Percentiles rank a stretch among this genome's conserved stretches.
These are phyloP conservation scores for Saprolegnia diclina DNA, from an alignment of 352 stramenopile genomes.

Conservation along the genomic window DNA sequence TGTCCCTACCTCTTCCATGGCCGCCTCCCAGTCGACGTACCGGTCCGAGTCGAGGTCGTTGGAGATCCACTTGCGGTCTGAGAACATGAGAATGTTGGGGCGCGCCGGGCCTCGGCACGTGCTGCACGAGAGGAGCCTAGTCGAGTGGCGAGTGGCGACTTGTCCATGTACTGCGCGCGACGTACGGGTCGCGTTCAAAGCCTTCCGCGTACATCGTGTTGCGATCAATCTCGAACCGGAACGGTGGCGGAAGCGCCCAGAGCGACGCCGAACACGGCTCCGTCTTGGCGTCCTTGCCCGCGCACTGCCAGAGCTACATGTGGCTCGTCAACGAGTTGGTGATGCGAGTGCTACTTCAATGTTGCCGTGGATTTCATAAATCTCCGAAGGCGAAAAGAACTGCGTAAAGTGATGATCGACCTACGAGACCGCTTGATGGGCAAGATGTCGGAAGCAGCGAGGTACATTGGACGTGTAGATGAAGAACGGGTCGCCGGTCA, in stretches of 20 bases:
- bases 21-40: conserved; percentile 73
- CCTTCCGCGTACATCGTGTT: conserved; percentile 58
- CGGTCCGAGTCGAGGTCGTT: conserved; percentile 55
- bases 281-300: conserved; percentile 34
- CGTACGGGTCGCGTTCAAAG: not conserved
- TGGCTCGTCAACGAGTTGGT: not conserved
- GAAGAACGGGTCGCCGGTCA: conserved; percentile 78
- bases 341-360: conserved; percentile 65
- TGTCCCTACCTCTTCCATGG: conserved; percentile 70
- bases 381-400: conserved; percentile 60
- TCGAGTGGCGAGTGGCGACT: conserved; percentile 16
- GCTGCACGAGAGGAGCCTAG: conserved; percentile 39
- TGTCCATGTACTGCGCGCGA: not conserved
- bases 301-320: conserved; percentile 42
- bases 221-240: conserved; percentile 58
- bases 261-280: conserved; percentile 34
- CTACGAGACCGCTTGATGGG: conserved; percentile 29
- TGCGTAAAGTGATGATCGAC: conserved; percentile 84
- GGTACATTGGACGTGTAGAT: conserved; percentile 89
- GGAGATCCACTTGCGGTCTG: conserved; percentile 77
- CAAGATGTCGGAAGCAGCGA: not conserved
- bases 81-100: conserved; percentile 90
- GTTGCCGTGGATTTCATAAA: conserved; percentile 86
- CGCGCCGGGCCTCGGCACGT: conserved; percentile 56
- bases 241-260: conserved; percentile 49